Evolutionary conservation across 257 asterid species (phyloP), one percentile per base, ranked within the genome.

Genomic region (Oldenlandia corymbosa): DNA sequence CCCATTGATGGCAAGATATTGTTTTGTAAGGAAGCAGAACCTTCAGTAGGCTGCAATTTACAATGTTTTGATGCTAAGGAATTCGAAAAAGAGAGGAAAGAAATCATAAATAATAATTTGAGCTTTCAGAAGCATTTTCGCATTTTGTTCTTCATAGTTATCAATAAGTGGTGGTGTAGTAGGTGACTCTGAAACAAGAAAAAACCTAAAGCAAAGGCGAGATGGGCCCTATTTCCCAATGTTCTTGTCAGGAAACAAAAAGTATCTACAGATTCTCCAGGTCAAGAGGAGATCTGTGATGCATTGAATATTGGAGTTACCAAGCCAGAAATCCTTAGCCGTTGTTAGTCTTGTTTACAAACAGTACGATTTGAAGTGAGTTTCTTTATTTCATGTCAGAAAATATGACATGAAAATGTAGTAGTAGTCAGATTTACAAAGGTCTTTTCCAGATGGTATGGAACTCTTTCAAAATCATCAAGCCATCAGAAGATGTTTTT

Each of bases 381-480:
- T 37, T 65, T 31, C 64, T 62, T 31, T 60, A 68, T 27, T 60
- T 65, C 34, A n/a, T 77, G 72, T 60, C 84, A 86, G 96, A 81
- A 20, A 85, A 85, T 71, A 61, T 88, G 79, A 87, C 87, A 53
- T 96, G 98, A 47, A 85, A 70, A 72, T 96, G 98, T 13, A 97
- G 98, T 51, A 92, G 91, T 83, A 92, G 97, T 78, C 65, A 45
- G 61, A 97, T 92, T 65, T 92, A 85, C 72, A 76, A 74, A 79
- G 98, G 61, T 65, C 67, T 74, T 76, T 85, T 58, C 89, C 82
- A 8, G 93, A 80, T 49, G 89, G 85, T 62, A 76, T 62, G 68
- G 81, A 81, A 67, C 69, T 87, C 98, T 11, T 91, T 92, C 66
- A 88, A 92, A 75, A 74, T 81, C 69, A 74, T 92, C 62, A 92